Evolutionary conservation across 352 stramenopile species (phyloP).

Genomic region (Pythium plurisporium): DNA sequence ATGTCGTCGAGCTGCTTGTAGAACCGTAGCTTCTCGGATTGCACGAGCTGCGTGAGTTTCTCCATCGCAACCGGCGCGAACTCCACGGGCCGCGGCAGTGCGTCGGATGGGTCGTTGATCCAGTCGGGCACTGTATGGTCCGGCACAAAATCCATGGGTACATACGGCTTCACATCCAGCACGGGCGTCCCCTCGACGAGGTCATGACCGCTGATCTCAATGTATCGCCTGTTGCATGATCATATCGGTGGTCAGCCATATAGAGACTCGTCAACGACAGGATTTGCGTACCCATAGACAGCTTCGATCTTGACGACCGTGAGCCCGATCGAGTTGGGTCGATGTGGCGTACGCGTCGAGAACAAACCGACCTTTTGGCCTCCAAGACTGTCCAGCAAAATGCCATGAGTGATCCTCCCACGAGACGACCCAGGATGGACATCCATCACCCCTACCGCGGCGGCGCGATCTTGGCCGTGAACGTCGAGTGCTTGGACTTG

Average conservation of each 20-base stretch:
- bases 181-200: constrained; percentile 96
- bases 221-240: constrained; percentile 33
- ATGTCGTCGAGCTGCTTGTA: constrained; percentile 57
- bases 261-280: too few relatives aligned
- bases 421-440: too few relatives aligned
- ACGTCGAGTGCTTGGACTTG: constrained; percentile 48
- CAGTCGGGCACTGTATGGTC: constrained; percentile 59
- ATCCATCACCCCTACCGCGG: constrained; percentile 58
- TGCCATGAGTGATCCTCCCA: not conserved
- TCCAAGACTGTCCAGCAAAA: constrained; percentile 29
- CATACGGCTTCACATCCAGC: constrained; percentile 98
- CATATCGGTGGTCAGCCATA: not conserved
- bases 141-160: constrained; percentile 75
- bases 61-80: constrained; percentile 43
- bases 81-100: constrained; percentile 39
- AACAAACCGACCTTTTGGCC: constrained; percentile 92
- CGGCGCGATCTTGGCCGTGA: constrained; percentile 77
- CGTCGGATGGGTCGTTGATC: constrained; percentile 58
- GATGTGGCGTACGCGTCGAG: constrained; percentile 95
- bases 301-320: constrained; percentile 89
- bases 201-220: constrained; percentile 92
- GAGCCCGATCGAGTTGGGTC: constrained; percentile 94
- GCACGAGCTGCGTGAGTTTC: constrained; percentile 37
- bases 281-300: constrained; percentile 62
- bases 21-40: constrained; percentile 48